Evolutionary conservation across 2,329 filamentous ascomycete genomes (phyloP), one percentile per base, ranked within the genome.

Genomic region (Aspergillus pseudoterreus): DNA sequence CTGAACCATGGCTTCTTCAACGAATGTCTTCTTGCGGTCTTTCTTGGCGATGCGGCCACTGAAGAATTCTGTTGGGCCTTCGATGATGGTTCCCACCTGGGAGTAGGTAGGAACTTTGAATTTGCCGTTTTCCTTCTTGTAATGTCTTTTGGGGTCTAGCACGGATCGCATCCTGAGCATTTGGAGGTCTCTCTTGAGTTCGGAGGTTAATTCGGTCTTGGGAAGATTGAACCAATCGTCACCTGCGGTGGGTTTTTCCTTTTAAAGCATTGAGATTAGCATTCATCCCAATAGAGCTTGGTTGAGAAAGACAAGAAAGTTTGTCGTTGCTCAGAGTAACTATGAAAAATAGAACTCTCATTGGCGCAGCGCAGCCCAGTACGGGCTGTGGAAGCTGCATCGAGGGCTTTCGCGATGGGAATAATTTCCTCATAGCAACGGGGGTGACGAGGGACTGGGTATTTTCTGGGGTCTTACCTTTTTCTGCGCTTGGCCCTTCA

Each of bases 171-270:
- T 92, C 58, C 90, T 86, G 53, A 99, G 77, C 10, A 97, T 78
- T 71, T 96, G 91, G 46, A 96, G 78, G 67, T 99, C 92, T 60
- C 90, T 82, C 72, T 92, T 95, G 55, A 96, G 78, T 65, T 95
- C 85, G 8, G 90, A 83, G 0, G 91, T 96, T 46, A 96, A 73
- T 46, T 89, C 79, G 22, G 92, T 96, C 63, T 85, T 85, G 5
- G 92, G 92, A 49, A 99, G 78, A 62, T 95, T 82, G 75, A 87
- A 97, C 92, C 92, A 97, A 52, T 88, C 78, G 14, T 84, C 73
- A 42, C 92, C 94, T 46, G 92, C 88, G 55, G 86, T 88, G 51
- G 80, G 76, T 69, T 81, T 83, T 63, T 82, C 81, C 65, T 72
- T 72, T 54, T 35, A n/a, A 1, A 4, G 43, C 36, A 45, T 39